Conservation (phyloP, 148 eudicot species). For the Persicaria maculosa region DNA sequence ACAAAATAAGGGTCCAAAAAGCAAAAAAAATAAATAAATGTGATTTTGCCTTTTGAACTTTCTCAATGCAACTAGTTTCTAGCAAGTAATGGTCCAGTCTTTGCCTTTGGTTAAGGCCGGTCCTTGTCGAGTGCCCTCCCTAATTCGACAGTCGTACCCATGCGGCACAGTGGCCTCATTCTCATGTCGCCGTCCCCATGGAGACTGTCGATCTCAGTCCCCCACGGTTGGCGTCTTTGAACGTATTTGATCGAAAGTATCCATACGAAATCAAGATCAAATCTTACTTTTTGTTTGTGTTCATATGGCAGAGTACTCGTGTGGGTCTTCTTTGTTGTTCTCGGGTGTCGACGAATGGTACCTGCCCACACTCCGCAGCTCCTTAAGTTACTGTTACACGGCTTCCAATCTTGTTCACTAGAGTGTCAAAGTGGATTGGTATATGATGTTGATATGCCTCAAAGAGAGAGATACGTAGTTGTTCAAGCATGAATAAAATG, state of each 20-base stretch:
- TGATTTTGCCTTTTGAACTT: background rate
- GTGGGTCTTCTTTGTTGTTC: background rate
- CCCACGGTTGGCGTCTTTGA: background rate
- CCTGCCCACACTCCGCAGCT: background rate
- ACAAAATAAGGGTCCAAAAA: conserved; percentile 1
- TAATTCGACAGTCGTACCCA: no score
- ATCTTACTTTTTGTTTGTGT: background rate
- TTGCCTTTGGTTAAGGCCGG: background rate
- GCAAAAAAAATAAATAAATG: no score
- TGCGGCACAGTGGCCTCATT: no score
- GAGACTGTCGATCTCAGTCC: background rate
- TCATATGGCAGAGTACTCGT: background rate
- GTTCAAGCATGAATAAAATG: background rate
- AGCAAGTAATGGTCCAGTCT: background rate
- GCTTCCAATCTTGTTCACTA: background rate
- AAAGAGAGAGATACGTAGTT: background rate
- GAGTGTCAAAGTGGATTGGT: no score
- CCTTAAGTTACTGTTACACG: background rate
- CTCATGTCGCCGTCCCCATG: background rate
- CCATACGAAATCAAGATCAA: background rate
- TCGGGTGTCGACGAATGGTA: no score
- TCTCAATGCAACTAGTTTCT: background rate
- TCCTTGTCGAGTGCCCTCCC: background rate
- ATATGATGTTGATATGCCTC: background rate
- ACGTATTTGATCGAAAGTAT: background rate